phyloP scores from a whole-genome alignment of 2,329 filamentous ascomycete species.

The Penicillium sp. region DNA sequence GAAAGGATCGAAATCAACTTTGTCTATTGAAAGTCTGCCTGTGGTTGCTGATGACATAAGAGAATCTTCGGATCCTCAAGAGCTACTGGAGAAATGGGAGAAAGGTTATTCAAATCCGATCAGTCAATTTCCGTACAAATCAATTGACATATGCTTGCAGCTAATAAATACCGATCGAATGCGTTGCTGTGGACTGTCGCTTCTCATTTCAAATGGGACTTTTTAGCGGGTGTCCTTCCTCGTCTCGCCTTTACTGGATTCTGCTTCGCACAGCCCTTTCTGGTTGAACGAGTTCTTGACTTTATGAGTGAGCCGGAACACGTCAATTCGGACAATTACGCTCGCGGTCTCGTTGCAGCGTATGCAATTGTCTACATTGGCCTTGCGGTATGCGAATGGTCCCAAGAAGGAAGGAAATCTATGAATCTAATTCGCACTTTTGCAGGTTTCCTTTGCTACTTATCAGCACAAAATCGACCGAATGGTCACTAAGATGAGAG shows the following conservation, averaged over 20 bases:
- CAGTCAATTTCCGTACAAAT: background rate
- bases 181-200: constrained; percentile 24
- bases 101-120: constrained; percentile 21
- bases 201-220: constrained; percentile 23
- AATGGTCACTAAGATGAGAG: constrained; percentile 43
- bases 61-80: constrained; percentile 34
- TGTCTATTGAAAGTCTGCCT: constrained; percentile 48
- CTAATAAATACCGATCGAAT: constrained; percentile 18
- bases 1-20: constrained; percentile 32
- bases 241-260: constrained; percentile 47
- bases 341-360: constrained; percentile 43
- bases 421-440: background rate
- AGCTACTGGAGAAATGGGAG: constrained; percentile 37
- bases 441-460: constrained; percentile 23
- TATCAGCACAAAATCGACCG: constrained; percentile 44
- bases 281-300: constrained; percentile 36
- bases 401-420: constrained; percentile 1
- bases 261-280: constrained; percentile 52
- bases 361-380: constrained; percentile 44
- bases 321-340: constrained; percentile 29
- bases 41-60: constrained; percentile 39
- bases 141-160: constrained; percentile 7
- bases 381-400: constrained; percentile 35
- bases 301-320: constrained; percentile 25
- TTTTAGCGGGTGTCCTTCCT: constrained; percentile 36